phyloP scores from a whole-genome alignment of 2,329 filamentous ascomycete species.

The Pseudogymnoascus sp. region DNA sequence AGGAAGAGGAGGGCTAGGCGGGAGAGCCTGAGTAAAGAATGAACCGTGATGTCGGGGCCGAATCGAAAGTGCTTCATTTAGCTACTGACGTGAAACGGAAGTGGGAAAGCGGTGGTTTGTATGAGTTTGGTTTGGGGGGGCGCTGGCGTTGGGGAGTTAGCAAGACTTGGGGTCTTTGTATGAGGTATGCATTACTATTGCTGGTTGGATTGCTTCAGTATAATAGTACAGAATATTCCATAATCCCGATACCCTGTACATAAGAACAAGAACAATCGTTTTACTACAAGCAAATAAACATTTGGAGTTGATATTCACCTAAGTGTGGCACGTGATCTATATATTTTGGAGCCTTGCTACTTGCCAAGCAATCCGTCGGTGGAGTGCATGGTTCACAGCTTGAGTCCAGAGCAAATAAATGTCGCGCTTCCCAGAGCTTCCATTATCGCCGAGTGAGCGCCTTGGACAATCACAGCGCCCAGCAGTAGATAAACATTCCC shows the following conservation, averaged over 20 bases:
- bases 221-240: neutral
- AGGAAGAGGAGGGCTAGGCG: conserved; percentile 42
- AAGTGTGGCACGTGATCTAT: neutral
- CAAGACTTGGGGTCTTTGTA: conserved; percentile 3
- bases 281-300: neutral
- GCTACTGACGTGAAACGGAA: conserved; percentile 13
- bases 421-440: conserved; percentile 1
- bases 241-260: conserved; percentile 3
- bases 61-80: conserved; percentile 31
- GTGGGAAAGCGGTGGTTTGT: neutral
- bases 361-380: neutral
- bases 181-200: conserved; percentile 8
- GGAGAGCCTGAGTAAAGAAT: conserved; percentile 16
- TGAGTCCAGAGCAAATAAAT: conserved; percentile 5
- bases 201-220: conserved; percentile 2
- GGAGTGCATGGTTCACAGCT: conserved; percentile 2
- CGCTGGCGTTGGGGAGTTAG: conserved; percentile 14
- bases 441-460: neutral
- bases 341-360: neutral
- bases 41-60: conserved; percentile 17
- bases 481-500: conserved; percentile 3
- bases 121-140: neutral
- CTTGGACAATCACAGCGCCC: neutral
- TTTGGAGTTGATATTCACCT: neutral
- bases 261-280: neutral